Base-by-base conservation (phyloP, 495 filamentous ascomycete species). In the Xylaria longipes region DNA sequence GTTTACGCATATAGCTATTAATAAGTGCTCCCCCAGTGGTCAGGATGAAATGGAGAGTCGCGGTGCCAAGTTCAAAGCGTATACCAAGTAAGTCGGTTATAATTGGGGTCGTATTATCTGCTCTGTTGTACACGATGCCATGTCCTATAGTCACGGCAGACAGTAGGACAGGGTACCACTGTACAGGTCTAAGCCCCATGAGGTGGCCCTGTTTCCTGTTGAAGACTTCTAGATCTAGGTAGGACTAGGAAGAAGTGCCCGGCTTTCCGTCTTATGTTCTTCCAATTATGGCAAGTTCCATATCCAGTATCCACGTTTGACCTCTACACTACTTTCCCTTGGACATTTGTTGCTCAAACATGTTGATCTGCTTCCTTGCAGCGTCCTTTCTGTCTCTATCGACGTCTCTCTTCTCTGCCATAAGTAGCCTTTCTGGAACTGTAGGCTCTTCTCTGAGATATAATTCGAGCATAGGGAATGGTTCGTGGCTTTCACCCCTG, bases 391-490 rank as follows among this genome's bases (percentile, higher is more conserved):
- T 50, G 7, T 27, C 43, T 35, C 39, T 66, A 14, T 37, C 1
- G 3, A 46, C 17, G 27, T 66, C 46, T 66, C 46, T 66, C 17
- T 52, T 25, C 25, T 25, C 25, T 22, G 43, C 27, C n/a, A 52
- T 25, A 52, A 66, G 43, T 27, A 66, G 25, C 63, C 46, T 52
- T 52, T 4, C 63, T 22, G 45, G 0, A 9, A 66, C 15, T 27
- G 63, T 50, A 7, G 45, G 63, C 63, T 66, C 43, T 45, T 66
- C 63, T 11, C 31, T 22, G 27, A 31, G 27, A 52, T 66, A 52
- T 27, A 15, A 27, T 37, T 66, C 29, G 31, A 66, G 43, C 45
- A 66, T 66, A 37, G 31, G 45, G 20, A 45, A 50, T 46, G 63
- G 20, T 25, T 39, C 29, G 27, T 52, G 63, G 31, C 9, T 35